phyloP scores from a whole-genome alignment of 345 rosid species.

The Gossypium rotundifolium region DNA sequence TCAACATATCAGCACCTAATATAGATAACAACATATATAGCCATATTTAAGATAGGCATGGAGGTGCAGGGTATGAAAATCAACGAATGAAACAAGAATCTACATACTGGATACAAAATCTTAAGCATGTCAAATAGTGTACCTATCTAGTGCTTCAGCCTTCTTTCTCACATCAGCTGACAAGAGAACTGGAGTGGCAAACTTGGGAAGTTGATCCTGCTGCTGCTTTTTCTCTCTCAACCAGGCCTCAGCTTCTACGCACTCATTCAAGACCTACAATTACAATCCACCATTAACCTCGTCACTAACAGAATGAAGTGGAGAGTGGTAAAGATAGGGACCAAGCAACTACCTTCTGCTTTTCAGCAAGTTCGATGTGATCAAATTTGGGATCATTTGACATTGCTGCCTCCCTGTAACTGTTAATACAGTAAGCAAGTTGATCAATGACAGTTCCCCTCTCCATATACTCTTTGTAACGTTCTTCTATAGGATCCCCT shows the following conservation, averaged over 20 bases:
- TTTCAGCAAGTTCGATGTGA: conserved; percentile 82
- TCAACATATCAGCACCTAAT: neutral
- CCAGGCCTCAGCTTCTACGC: conserved; percentile 90
- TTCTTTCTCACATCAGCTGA: conserved; percentile 74
- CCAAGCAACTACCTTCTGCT: conserved; percentile 56
- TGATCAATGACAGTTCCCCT: conserved; percentile 78
- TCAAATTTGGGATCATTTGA: conserved; percentile 81
- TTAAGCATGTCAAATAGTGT: neutral
- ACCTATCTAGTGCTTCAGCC: conserved; percentile 83
- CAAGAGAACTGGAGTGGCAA: conserved; percentile 58
- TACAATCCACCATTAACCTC: neutral
- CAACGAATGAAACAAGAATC: neutral
- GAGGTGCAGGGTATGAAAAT: neutral
- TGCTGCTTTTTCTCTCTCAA: conserved; percentile 72
- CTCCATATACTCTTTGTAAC: conserved; percentile 60
- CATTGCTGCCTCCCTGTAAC: conserved; percentile 87
- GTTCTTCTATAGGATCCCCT: conserved; percentile 87
- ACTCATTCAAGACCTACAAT: conserved; percentile 57
- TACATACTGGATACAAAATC: neutral
- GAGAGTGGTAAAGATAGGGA: neutral
- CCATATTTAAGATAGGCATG: neutral
- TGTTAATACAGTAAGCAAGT: conserved; percentile 61
- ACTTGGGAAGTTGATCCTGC: conserved; percentile 77
- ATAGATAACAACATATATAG: neutral
- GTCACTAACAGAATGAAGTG: neutral